Conservation (phyloP, 306 rosid species). For the Glycine tomentella region DNA sequence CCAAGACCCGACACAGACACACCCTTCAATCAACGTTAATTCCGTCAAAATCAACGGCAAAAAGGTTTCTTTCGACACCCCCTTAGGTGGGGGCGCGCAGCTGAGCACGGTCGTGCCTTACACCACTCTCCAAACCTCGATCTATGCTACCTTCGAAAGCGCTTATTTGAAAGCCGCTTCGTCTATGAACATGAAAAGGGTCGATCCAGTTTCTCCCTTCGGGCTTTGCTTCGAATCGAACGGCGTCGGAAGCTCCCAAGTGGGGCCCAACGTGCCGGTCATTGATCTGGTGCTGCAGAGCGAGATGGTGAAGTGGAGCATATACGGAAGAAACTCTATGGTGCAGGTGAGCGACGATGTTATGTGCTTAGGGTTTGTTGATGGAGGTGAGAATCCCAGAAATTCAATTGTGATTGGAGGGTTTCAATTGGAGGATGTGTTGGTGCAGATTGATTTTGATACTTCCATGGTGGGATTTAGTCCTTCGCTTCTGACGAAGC, state of each 20-base stretch:
- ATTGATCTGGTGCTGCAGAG: constrained; percentile 79
- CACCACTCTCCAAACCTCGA: constrained; percentile 63
- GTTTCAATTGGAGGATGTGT: constrained; percentile 70
- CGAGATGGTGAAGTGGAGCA: constrained; percentile 80
- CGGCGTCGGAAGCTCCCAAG: background rate
- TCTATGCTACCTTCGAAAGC: constrained; percentile 47
- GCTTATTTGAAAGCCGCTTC: constrained; percentile 65
- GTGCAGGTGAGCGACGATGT: constrained; percentile 58
- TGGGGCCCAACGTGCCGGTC: constrained; percentile 55
- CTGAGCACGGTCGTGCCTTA: constrained; percentile 75
- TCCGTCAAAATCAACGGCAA: constrained; percentile 66
- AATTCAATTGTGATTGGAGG: constrained; percentile 73
- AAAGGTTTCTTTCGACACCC: constrained; percentile 52
- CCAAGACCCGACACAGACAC: constrained; percentile 32
- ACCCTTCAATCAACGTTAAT: constrained; percentile 58
- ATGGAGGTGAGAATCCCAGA: constrained; percentile 64
- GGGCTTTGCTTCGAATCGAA: constrained; percentile 61
- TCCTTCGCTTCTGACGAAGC: constrained; percentile 54
- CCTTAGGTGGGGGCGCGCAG: constrained; percentile 47
- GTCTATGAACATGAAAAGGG: constrained; percentile 60
- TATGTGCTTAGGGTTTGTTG: constrained; percentile 72
- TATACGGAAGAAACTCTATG: constrained; percentile 75
- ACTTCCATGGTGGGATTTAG: constrained; percentile 77
- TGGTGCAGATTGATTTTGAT: constrained; percentile 69
- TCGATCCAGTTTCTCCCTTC: constrained; percentile 60